A percentile compares a stretch with the other conserved stretches of the same genome.
Evolutionary conservation across 441 rosid species (phyloP).

Genomic region (Omphalea diandra): DNA sequence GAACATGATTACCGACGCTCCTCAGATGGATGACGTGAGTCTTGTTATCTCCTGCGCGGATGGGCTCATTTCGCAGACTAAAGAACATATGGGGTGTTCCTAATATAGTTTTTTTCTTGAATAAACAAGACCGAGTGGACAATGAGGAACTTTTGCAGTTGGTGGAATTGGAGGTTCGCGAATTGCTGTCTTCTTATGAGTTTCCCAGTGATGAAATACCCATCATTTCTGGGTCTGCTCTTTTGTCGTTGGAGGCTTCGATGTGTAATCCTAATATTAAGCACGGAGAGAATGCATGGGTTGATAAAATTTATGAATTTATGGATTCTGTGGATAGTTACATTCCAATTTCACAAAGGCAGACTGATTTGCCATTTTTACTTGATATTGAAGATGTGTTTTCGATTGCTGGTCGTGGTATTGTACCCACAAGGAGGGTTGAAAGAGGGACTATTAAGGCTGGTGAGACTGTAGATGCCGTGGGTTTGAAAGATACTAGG

Average conservation of each 20-base stretch:
- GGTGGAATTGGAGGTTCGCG: slow-evolving; percentile 96
- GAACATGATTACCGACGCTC: slow-evolving; percentile 89
- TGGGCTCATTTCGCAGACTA: slow-evolving; percentile 93
- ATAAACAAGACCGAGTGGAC: slow-evolving; percentile 95
- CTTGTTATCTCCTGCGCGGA: slow-evolving; percentile 88
- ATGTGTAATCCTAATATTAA: slow-evolving; percentile 67
- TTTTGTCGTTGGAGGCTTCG: slow-evolving; percentile 77
- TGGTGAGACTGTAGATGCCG: slow-evolving; percentile 79
- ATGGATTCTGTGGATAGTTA: slow-evolving; percentile 94
- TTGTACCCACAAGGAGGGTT: slow-evolving; percentile 90
- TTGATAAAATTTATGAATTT: slow-evolving; percentile 88
- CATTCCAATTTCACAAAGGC: slow-evolving; percentile 87
- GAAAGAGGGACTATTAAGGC: slow-evolving; percentile 81
- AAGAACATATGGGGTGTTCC: slow-evolving; percentile 93
- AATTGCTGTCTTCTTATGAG: slow-evolving; percentile 76
- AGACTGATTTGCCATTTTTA: slow-evolving; percentile 85
- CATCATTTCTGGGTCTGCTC: slow-evolving; percentile 75
- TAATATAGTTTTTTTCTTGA: slow-evolving; percentile 82
- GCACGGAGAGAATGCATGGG: slow-evolving; percentile 85
- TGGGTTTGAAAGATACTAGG: slow-evolving; percentile 84
- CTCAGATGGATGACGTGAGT: slow-evolving; percentile 92
- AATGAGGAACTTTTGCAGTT: slow-evolving; percentile 84
- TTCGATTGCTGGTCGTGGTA: slow-evolving; percentile 95
- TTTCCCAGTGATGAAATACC: slow-evolving; percentile 90
- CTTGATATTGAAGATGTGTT: slow-evolving; percentile 94